phyloP scores from a whole-genome alignment of 768 basidiomycete genomes.

The Termitomyces sp. region DNA sequence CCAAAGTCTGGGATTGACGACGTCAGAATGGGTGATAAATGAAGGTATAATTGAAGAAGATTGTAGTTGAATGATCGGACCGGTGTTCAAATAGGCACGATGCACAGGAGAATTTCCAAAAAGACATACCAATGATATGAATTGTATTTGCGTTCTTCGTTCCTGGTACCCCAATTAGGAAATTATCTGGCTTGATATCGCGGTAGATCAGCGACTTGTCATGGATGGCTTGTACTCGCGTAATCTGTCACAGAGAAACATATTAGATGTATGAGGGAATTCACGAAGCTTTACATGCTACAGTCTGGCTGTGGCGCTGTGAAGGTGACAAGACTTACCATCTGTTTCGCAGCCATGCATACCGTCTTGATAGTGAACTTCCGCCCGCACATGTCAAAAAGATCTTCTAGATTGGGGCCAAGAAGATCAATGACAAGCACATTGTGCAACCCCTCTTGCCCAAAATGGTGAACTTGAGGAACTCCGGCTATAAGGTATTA shows the following conservation, averaged over 20 bases:
- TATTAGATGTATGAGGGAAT: constrained; percentile 11
- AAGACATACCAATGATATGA: constrained; percentile 77
- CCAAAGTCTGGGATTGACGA: constrained; percentile 71
- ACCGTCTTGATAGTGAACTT: constrained; percentile 98
- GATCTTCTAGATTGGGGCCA: constrained; percentile 96
- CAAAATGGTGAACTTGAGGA: constrained; percentile 98
- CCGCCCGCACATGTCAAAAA: constrained; percentile 98
- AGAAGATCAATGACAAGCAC: constrained; percentile 92
- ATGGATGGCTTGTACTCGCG: constrained; percentile 95
- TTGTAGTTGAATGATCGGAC: background rate
- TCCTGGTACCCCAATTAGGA: constrained; percentile 90
- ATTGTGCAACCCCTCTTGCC: constrained; percentile 98
- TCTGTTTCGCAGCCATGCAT: constrained; percentile 98
- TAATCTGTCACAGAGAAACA: constrained; percentile 54
- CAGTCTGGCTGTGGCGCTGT: constrained; percentile 7
- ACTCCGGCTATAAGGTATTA: constrained; percentile 69
- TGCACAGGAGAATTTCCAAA: background rate
- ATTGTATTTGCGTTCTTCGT: constrained; percentile 89
- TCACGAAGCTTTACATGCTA: constrained; percentile 5
- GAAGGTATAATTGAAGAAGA: background rate
- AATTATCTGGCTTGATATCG: constrained; percentile 99
- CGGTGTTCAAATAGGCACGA: constrained; percentile 1
- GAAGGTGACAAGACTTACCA: constrained; percentile 55
- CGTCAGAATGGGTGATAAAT: constrained; percentile 7
- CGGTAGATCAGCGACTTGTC: constrained; percentile 98